Base-by-base conservation (phyloP, 2,329 filamentous ascomycete genomes). In the Fusarium sp. region DNA sequence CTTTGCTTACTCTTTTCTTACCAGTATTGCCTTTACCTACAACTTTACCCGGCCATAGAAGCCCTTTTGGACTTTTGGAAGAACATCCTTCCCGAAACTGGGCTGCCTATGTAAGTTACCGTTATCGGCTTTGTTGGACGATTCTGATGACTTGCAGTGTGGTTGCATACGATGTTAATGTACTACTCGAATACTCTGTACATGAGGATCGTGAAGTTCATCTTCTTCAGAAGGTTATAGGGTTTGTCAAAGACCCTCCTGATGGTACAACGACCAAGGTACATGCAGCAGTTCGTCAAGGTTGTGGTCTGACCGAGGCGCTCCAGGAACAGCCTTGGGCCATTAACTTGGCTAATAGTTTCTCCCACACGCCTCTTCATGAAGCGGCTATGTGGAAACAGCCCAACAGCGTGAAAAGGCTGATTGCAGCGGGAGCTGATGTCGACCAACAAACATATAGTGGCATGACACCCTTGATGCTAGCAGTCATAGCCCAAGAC, bases 381-480 rank as follows among this genome's bases (percentile, higher is more conserved):
- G 2, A 44, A 1, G 54, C 58, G 8, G 7, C 13, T 1, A 0
- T 0, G 0, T 1, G 0, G 0, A 1, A 24, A 7, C 38, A 13
- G 7, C 1, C 40, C 7, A 24, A 2, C 7, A 31, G 19, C 1
- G 34, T 61, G 2, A 13, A 54, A 12, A 10, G 35, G 15, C 28
- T 68, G 2, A 44, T 68, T 29, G 50, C 26, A 11, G 55, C 55
- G 2, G 49, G 50, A 4, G 61, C 48, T 5, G 36, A 66, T 7
- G 12, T 66, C 26, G n/a, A 68, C 8, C 9, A 29, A 15, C 31
- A 32, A n/a, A 11, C 11, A 4, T 12, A 13, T 2, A 0, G 3
- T 0, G 48, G 45, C 2, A 0, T 0, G 11, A 53, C 65, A 1
- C 28, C 59, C 5, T 57, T 66, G 6, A 52, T 48, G 5, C 0